Base-by-base conservation (phyloP, 2,329 filamentous ascomycete genomes). In the Talaromyces albobiverticillius region DNA sequence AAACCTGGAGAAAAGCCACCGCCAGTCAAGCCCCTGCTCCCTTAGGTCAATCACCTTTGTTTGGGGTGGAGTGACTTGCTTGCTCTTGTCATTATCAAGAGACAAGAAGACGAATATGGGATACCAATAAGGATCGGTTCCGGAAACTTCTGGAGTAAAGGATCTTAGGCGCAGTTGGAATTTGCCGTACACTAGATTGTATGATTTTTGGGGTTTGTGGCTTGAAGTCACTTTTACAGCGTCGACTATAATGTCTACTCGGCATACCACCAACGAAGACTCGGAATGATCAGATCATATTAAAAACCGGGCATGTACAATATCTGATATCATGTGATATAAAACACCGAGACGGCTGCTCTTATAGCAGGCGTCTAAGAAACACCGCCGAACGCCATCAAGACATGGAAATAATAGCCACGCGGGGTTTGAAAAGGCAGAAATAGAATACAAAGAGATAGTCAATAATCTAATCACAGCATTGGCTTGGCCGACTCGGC, bases 401-500 rank as follows among this genome's bases (percentile, higher is more conserved):
- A 42, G 26, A 38, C 3, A 36, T 13, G 36, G 23, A 11, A 20
- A 26, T 22, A 4, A 25, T 14, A 23, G 16, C 34, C 11, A 8
- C 25, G 13, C 18, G 18, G 36, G 7, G 20, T 16, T 20, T 3
- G 20, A 29, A 25, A 49, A 25, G 41, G n/a, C 34, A 31, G 47
- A 50, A 31, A 41, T 31, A 40, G 18, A 40, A 29, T 45, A 45
- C 42, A 45, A 31, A 9, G 16, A 29, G 9, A 25, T 22, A 18
- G 9, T 40, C 18, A 7, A 40, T 40, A 40, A 40, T 11, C 9
- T 16, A 34, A 36, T 66, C 59, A 81, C 46, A 82, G 66, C 62
- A 80, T 82, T 3, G 79, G 65, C 62, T 79, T 79, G 25, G 64
- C 62, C 16, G 71, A 71, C 14, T 74, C 70, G 48, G 76, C 74